A percentile compares a stretch with the other conserved stretches of the same genome.
Evolutionary conservation across 192 early-diverging fungal genomes (phyloP).

Genomic region (Dissophora ornata): DNA sequence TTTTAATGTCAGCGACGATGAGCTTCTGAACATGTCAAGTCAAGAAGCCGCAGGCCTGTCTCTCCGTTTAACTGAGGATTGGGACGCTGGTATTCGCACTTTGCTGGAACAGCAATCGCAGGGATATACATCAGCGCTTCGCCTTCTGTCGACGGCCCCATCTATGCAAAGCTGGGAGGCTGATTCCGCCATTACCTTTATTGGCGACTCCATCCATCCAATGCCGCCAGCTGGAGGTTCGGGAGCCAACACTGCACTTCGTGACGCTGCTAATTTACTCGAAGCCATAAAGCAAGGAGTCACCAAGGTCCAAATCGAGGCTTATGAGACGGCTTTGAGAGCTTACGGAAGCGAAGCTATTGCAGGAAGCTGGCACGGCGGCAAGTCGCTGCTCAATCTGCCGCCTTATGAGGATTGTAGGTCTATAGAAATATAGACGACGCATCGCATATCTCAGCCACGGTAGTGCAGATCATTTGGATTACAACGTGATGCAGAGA

Average conservation of each 20-base stretch:
- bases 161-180: constrained; percentile 5
- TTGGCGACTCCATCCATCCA: constrained; percentile 29
- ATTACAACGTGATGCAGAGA: no score
- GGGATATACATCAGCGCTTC: constrained; percentile 8
- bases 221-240: constrained; percentile 25
- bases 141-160: constrained; percentile 8
- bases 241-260: constrained; percentile 30
- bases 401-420: constrained; percentile 19
- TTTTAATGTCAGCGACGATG: constrained; percentile 16
- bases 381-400: constrained; percentile 14
- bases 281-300: constrained; percentile 21
- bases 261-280: constrained; percentile 20
- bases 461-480: no score
- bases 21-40: constrained; percentile 10
- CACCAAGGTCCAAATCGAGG: constrained; percentile 2
- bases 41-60: constrained; percentile 9
- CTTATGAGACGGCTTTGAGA: constrained; percentile 11
- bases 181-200: constrained; percentile 14
- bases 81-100: constrained; percentile 16
- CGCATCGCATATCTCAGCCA: no score
- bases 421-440: no score
- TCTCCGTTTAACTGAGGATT: constrained; percentile 5
- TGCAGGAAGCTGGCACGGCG: constrained; percentile 11
- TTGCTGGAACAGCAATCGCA: constrained; percentile 12
- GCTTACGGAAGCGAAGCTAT: constrained; percentile 12